Percentiles rank a stretch among this genome's conserved stretches.
phyloP scores from a whole-genome alignment of 1,139 yeast genomes.

The Pichia cactophila region DNA sequence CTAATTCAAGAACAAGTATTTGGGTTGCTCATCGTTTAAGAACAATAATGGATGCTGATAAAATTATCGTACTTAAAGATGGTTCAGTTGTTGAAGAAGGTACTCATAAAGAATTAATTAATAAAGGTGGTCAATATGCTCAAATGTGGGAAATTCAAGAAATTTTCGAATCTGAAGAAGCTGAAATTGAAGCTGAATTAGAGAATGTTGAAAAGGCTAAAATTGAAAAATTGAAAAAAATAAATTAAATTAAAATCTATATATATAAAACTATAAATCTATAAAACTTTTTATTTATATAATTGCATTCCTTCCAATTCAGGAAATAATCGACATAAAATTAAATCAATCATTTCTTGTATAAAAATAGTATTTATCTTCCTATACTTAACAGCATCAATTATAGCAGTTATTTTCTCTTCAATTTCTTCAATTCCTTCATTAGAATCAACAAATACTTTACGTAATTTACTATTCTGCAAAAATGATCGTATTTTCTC shows the following conservation, averaged over 20 bases:
- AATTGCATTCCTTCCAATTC: constrained; percentile 23
- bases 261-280: background rate
- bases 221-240: background rate
- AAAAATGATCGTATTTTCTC: constrained; percentile 10
- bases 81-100: constrained; percentile 89
- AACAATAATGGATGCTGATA: constrained; percentile 91
- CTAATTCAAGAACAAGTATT: constrained; percentile 64
- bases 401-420: constrained; percentile 19
- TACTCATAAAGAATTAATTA: constrained; percentile 56
- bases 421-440: constrained; percentile 5
- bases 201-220: constrained; percentile 2
- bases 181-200: constrained; percentile 31
- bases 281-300: constrained; percentile 1
- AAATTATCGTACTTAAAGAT: constrained; percentile 75
- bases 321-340: constrained; percentile 33
- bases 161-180: constrained; percentile 47
- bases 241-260: background rate
- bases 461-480: background rate
- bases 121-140: constrained; percentile 54
- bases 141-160: constrained; percentile 93
- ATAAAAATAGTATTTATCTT: constrained; percentile 36
- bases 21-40: constrained; percentile 91
- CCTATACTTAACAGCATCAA: constrained; percentile 32
- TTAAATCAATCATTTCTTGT: constrained; percentile 32
- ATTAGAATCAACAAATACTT: background rate